Evolutionary conservation across 1,284 basidiomycete genomes (phyloP).

Genomic region (Apiotrichum akiyoshidainum): DNA sequence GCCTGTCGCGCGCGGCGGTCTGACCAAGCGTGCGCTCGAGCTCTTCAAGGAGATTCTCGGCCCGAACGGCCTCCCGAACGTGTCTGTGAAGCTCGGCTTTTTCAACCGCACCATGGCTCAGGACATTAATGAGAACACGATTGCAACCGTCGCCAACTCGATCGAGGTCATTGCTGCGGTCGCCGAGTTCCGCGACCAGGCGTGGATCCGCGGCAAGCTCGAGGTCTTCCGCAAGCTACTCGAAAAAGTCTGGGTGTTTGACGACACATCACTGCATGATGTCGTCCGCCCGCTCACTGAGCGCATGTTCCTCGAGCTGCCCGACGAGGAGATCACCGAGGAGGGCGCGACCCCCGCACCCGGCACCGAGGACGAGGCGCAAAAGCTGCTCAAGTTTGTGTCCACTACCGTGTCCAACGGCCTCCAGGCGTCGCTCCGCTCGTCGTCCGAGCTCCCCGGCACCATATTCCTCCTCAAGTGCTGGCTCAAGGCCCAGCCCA

Average conservation of each 20-base stretch:
- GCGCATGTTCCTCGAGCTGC: conserved; percentile 76
- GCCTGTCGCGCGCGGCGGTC: conserved; percentile 59
- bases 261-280: conserved; percentile 73
- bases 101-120: conserved; percentile 78
- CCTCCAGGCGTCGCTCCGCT: conserved; percentile 35
- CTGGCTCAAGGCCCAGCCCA: conserved; percentile 77
- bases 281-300: conserved; percentile 80
- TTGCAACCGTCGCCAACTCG: conserved; percentile 72
- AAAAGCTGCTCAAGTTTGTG: conserved; percentile 76
- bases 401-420: conserved; percentile 76
- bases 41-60: conserved; percentile 79
- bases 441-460: conserved; percentile 60
- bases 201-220: conserved; percentile 77
- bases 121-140: conserved; percentile 71
- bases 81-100: conserved; percentile 85
- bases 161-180: conserved; percentile 89
- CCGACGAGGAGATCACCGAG: conserved; percentile 66
- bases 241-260: conserved; percentile 77
- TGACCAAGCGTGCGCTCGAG: conserved; percentile 72
- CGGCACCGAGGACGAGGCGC: conserved; percentile 60
- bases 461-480: conserved; percentile 83
- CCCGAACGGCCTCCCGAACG: conserved; percentile 84
- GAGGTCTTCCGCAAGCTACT: conserved; percentile 81
- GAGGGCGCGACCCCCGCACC: not conserved
- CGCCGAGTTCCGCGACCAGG: conserved; percentile 73